phyloP scores from a whole-genome alignment of 139 green algal species.

The Tetraselmis chui region DNA sequence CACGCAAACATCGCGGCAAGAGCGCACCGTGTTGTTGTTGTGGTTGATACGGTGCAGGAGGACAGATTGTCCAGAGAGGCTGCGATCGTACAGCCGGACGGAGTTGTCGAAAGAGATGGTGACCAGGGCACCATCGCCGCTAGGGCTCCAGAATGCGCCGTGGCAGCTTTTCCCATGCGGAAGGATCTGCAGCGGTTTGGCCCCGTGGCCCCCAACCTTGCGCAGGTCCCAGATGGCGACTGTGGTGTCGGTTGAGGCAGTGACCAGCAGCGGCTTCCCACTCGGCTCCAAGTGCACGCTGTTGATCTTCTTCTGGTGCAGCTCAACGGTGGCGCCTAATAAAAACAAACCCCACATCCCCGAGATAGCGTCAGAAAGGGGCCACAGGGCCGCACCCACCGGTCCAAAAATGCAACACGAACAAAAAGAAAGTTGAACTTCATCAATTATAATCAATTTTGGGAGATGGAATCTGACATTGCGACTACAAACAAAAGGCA shows the following conservation, averaged over 20 bases:
- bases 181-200: neutral
- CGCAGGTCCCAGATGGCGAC: conserved; percentile 6
- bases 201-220: neutral
- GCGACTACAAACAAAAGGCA: too few species aligned
- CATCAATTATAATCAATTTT: too few species aligned
- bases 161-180: neutral
- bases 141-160: neutral
- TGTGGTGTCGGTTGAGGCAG: neutral
- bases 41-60: neutral
- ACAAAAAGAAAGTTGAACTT: too few species aligned
- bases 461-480: too few species aligned
- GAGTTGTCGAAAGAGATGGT: neutral
- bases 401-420: too few species aligned
- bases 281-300: conserved; percentile 6
- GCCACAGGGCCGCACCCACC: too few species aligned
- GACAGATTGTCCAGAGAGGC: neutral
- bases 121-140: neutral
- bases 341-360: too few species aligned
- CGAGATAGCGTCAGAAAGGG: too few species aligned
- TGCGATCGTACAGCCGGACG: neutral
- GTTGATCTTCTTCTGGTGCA: conserved; percentile 12
- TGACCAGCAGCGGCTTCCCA: neutral
- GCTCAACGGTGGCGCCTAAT: conserved; percentile 3
- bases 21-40: neutral
- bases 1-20: too few species aligned